These are phyloP conservation scores for Paramecium biaurelia DNA, from an alignment of 73 alveolate species.

Conservation along the genomic window DNA sequence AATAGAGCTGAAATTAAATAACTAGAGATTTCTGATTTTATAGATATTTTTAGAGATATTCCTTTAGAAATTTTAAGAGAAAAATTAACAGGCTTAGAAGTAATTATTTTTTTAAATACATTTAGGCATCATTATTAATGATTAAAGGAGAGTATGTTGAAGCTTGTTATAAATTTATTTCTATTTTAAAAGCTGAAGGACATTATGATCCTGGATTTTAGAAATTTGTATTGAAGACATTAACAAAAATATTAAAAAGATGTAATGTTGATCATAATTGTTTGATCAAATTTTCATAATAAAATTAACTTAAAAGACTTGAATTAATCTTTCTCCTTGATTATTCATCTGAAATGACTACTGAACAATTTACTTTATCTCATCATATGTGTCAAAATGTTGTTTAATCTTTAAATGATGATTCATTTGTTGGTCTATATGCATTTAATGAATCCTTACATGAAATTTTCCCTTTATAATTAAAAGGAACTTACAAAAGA, in stretches of 20 bases:
- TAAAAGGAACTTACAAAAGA: background rate
- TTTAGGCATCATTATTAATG: background rate
- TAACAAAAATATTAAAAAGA: background rate
- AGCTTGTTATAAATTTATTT: background rate
- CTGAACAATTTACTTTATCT: slow-evolving; percentile 11
- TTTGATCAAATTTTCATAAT: background rate
- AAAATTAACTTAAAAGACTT: background rate
- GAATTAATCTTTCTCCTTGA: slow-evolving; percentile 25
- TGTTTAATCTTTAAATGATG: background rate
- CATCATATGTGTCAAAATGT: slow-evolving; percentile 26
- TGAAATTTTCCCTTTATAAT: background rate
- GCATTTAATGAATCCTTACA: slow-evolving; percentile 7
- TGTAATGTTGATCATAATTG: background rate
- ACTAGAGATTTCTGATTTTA: background rate
- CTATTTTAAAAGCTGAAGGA: slow-evolving; percentile 3
- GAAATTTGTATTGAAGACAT: background rate
- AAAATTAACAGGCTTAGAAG: background rate
- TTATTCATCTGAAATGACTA: slow-evolving; percentile 26
- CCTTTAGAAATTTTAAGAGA: background rate
- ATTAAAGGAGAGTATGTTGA: background rate
- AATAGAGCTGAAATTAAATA: background rate
- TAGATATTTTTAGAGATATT: background rate
- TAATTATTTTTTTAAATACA: background rate
- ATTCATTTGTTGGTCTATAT: background rate
- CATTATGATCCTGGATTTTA: slow-evolving; percentile 6